phyloP scores from a whole-genome alignment of 2,329 filamentous ascomycete species.

The Aspergillus fijiensis region DNA sequence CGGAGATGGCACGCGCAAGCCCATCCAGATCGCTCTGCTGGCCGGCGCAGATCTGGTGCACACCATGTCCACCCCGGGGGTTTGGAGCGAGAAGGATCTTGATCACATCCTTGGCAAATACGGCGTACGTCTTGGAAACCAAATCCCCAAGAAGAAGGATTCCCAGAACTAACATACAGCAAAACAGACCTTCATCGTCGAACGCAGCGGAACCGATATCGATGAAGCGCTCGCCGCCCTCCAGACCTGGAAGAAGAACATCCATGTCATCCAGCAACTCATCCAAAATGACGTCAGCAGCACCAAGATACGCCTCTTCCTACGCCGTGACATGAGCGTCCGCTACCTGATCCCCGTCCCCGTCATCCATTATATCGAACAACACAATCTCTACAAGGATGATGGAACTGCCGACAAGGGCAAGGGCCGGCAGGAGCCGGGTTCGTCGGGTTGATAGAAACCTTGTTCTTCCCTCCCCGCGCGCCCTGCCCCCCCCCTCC shows the following conservation, averaged over 20 bases:
- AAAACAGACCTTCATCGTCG: slow-evolving; percentile 69
- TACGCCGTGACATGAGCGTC: slow-evolving; percentile 78
- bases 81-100: slow-evolving; percentile 83
- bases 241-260: slow-evolving; percentile 79
- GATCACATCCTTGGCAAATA: slow-evolving; percentile 84
- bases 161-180: slow-evolving; percentile 7
- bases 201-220: slow-evolving; percentile 83
- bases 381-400: slow-evolving; percentile 65
- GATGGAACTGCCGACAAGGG: slow-evolving; percentile 40
- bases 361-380: slow-evolving; percentile 72
- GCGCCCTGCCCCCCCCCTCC: not conserved
- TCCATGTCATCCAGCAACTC: slow-evolving; percentile 83
- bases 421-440: slow-evolving; percentile 29
- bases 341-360: slow-evolving; percentile 72
- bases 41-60: slow-evolving; percentile 75
- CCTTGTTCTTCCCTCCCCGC: too few species aligned
- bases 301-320: slow-evolving; percentile 76
- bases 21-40: slow-evolving; percentile 73
- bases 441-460: slow-evolving; percentile 27
- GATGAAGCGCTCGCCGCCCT: slow-evolving; percentile 82
- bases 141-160: not conserved
- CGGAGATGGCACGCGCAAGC: slow-evolving; percentile 63
- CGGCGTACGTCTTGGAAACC: slow-evolving; percentile 48
- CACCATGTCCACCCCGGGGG: slow-evolving; percentile 68
- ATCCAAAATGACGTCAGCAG: slow-evolving; percentile 84